Evolutionary conservation across 129 eudicot genomes (phyloP).

Genomic region (Artemisia argyi): DNA sequence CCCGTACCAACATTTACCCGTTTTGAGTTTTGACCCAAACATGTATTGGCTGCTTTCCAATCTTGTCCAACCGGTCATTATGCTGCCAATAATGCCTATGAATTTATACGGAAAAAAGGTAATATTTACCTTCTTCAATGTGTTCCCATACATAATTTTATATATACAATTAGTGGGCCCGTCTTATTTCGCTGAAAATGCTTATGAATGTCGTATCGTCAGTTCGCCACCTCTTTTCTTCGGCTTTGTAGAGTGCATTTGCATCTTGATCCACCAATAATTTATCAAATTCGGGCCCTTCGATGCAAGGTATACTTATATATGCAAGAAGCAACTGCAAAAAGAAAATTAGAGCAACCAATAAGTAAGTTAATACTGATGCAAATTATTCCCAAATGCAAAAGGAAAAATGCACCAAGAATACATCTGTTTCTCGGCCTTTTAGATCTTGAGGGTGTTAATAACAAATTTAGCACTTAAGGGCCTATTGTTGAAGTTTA

Average conservation of each 20-base stretch:
- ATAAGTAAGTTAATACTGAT: background rate
- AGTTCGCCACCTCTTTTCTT: slow-evolving; percentile 84
- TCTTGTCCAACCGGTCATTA: no score
- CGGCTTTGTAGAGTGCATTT: slow-evolving; percentile 80
- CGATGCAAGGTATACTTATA: slow-evolving; percentile 57
- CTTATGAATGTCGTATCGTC: slow-evolving; percentile 75
- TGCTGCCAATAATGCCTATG: no score
- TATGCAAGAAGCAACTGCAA: slow-evolving; percentile 75
- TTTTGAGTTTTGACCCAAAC: no score
- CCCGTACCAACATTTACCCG: no score
- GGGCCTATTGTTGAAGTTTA: no score
- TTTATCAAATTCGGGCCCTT: slow-evolving; percentile 78
- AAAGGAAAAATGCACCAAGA: no score
- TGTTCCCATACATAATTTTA: slow-evolving; percentile 49
- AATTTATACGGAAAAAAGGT: background rate
- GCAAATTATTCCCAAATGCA: no score
- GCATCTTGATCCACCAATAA: slow-evolving; percentile 69
- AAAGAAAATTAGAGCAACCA: background rate
- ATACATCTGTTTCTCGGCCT: no score
- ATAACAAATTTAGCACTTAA: no score
- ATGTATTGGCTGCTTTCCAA: no score
- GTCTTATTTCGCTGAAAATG: slow-evolving; percentile 69
- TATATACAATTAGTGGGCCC: slow-evolving; percentile 71
- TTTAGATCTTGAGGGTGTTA: no score
- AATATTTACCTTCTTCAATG: slow-evolving; percentile 57